phyloP scores from a whole-genome alignment of 2,329 filamentous ascomycete genomes.

The Exophiala sp. region DNA sequence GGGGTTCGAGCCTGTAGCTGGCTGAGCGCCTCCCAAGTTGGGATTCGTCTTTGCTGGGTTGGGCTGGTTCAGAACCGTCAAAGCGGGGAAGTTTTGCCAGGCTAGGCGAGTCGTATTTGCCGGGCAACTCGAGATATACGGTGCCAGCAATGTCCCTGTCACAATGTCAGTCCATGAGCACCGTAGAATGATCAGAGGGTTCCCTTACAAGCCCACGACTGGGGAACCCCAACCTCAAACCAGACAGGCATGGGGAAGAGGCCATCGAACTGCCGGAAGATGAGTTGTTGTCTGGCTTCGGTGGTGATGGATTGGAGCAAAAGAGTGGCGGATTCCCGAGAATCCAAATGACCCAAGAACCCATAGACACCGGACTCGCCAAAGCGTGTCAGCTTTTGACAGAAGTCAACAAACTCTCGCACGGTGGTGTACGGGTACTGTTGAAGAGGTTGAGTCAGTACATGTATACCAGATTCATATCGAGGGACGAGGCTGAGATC shows the following conservation, averaged over 20 bases:
- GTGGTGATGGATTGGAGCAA: slow-evolving; percentile 66
- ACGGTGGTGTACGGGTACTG: slow-evolving; percentile 65
- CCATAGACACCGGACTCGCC: slow-evolving; percentile 76
- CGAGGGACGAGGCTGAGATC: background rate
- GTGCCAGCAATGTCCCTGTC: slow-evolving; percentile 48
- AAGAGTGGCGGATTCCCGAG: slow-evolving; percentile 65
- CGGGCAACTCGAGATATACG: slow-evolving; percentile 73
- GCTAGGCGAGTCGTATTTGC: slow-evolving; percentile 64
- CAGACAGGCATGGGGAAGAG: slow-evolving; percentile 76
- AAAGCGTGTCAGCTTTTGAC: slow-evolving; percentile 75
- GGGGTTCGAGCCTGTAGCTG: slow-evolving; percentile 32
- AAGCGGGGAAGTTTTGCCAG: slow-evolving; percentile 77
- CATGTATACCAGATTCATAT: background rate
- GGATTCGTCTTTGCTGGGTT: slow-evolving; percentile 44
- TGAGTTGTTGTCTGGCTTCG: slow-evolving; percentile 75
- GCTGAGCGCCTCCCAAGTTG: slow-evolving; percentile 21
- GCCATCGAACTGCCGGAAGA: slow-evolving; percentile 76
- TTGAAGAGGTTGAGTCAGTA: background rate
- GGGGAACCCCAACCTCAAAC: slow-evolving; percentile 73
- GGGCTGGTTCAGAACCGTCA: slow-evolving; percentile 68
- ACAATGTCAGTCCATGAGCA: background rate
- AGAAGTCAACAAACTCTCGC: slow-evolving; percentile 70
- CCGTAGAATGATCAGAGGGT: slow-evolving; percentile 19
- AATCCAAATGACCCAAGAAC: slow-evolving; percentile 71
- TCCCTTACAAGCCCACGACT: slow-evolving; percentile 78